phyloP scores from a whole-genome alignment of 257 asterid genomes.

The Lycium barbarum region DNA sequence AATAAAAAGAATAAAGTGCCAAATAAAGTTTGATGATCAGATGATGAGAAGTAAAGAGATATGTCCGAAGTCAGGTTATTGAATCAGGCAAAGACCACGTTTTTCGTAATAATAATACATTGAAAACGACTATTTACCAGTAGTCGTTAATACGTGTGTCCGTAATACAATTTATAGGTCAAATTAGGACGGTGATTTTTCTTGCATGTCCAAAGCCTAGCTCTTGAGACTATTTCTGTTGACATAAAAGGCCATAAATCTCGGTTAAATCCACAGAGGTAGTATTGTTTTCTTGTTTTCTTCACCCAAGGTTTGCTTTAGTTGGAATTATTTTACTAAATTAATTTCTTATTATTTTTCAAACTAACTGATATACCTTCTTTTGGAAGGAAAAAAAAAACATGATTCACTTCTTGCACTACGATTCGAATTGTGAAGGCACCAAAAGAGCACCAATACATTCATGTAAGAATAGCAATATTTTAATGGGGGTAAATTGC shows the following conservation, averaged over 20 bases:
- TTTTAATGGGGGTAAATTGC: neutral
- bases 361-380: neutral
- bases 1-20: neutral
- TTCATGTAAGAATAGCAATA: neutral
- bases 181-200: neutral
- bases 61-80: neutral
- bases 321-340: neutral
- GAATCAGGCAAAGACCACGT: neutral
- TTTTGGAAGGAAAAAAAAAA: neutral
- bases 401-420: no score
- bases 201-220: neutral
- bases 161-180: neutral
- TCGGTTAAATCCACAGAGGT: neutral
- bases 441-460: neutral
- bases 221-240: neutral
- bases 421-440: neutral
- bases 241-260: neutral
- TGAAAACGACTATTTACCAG: neutral
- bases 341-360: neutral
- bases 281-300: neutral
- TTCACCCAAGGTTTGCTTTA: neutral
- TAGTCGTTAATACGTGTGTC: neutral
- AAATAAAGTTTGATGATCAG: constrained; percentile 15
- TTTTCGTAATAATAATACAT: neutral
- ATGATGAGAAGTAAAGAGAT: neutral